phyloP scores from a whole-genome alignment of 164 flowering plant species.

The Nelumbo lutea region DNA sequence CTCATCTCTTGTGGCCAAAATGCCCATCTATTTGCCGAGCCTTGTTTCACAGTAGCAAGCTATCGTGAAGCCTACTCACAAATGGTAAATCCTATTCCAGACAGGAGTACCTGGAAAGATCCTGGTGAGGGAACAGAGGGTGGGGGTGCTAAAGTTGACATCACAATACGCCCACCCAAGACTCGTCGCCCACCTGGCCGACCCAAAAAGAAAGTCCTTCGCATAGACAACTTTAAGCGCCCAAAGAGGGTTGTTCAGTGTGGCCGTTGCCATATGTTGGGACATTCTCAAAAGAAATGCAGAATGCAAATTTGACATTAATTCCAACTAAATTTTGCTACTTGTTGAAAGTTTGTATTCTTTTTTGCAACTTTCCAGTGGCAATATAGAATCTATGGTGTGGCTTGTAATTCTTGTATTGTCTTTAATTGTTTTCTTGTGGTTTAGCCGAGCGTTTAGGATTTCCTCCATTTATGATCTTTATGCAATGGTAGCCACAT shows the following conservation, averaged over 20 bases:
- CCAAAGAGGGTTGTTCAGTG: conserved; percentile 86
- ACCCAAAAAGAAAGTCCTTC: conserved; percentile 86
- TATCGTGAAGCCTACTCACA: conserved; percentile 50
- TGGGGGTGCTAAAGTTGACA: conserved; percentile 60
- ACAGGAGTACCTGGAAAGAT: conserved; percentile 62
- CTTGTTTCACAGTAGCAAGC: conserved; percentile 48
- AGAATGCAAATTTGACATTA: conserved; percentile 25
- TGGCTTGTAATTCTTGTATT: conserved; percentile 10
- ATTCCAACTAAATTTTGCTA: background rate
- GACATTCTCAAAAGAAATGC: conserved; percentile 94
- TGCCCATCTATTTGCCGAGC: conserved; percentile 48
- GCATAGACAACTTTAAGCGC: conserved; percentile 64
- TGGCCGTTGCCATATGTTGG: conserved; percentile 88
- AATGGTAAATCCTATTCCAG: conserved; percentile 43
- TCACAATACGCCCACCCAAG: conserved; percentile 74
- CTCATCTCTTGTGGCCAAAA: conserved; percentile 72
- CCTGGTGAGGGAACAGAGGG: conserved; percentile 65
- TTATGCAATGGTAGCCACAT: no score
- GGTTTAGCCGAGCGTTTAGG: background rate
- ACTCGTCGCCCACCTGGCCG: conserved; percentile 94
- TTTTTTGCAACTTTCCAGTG: conserved; percentile 1
- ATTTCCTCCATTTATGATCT: no score
- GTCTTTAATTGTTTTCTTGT: background rate
- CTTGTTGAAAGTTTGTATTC: background rate
- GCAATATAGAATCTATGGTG: background rate